phyloP scores from a whole-genome alignment of 169 alveolate genomes.

The Plasmodium gonderi region DNA sequence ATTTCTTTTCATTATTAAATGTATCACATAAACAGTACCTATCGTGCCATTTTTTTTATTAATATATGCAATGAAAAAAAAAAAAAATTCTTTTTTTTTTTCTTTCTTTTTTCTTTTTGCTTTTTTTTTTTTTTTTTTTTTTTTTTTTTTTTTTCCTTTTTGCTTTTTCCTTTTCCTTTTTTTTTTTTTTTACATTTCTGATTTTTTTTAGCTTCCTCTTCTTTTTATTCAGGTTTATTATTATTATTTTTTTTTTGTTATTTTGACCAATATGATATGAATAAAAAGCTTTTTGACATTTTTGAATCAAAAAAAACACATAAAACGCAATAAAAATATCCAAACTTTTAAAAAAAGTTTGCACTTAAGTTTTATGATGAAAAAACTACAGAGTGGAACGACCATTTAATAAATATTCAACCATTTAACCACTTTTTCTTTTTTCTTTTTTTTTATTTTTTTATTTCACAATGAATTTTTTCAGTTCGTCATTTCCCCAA shows the following conservation, averaged over 20 bases:
- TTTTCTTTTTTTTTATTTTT: background rate
- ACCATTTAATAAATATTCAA: no score
- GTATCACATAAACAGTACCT: background rate
- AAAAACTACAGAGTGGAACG: background rate
- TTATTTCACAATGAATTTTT: no score
- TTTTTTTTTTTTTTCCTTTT: background rate
- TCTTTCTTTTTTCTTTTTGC: background rate
- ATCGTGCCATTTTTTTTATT: background rate
- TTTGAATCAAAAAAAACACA: background rate
- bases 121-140: background rate
- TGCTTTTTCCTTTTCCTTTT: background rate
- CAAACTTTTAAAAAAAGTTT: background rate
- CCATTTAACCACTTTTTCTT: background rate
- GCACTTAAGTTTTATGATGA: background rate
- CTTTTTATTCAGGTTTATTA: background rate
- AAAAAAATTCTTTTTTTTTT: background rate
- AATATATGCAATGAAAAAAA: background rate
- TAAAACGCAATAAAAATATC: background rate
- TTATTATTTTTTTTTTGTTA: background rate
- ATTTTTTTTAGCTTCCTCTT: background rate
- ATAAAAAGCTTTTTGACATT: background rate
- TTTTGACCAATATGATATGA: background rate
- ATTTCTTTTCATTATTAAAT: background rate
- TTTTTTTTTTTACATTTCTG: background rate
- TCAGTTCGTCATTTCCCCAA: background rate